Evolutionary conservation across 2,329 filamentous ascomycete species (phyloP).

Genomic region (Paecilomyces dactylethromorphus): DNA sequence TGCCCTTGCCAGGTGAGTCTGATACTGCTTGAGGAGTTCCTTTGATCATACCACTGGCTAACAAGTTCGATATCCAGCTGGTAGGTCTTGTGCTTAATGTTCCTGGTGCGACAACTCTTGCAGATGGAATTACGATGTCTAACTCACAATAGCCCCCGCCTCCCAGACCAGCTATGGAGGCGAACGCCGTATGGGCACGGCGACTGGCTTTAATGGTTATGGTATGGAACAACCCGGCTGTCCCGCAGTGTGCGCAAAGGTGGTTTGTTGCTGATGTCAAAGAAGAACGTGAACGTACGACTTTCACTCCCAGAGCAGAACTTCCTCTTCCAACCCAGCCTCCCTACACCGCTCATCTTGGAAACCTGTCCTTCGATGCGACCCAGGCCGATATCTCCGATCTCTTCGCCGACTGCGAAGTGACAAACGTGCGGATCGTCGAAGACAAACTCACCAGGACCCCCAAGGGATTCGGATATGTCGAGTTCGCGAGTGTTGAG

Average conservation of each 20-base stretch:
- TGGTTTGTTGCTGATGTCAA: constrained; percentile 6
- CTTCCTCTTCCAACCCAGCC: constrained; percentile 85
- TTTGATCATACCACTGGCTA: constrained; percentile 8
- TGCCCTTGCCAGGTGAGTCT: constrained; percentile 63
- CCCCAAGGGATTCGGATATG: constrained; percentile 97
- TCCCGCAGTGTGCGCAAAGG: constrained; percentile 6
- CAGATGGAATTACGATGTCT: constrained; percentile 10
- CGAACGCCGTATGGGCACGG: constrained; percentile 43
- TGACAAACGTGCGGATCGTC: constrained; percentile 89
- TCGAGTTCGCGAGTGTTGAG: constrained; percentile 82
- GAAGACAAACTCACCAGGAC: constrained; percentile 91
- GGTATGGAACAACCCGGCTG: constrained; percentile 16
- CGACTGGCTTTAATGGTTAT: constrained; percentile 27
- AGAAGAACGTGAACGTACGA: constrained; percentile 31
- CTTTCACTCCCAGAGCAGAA: constrained; percentile 52
- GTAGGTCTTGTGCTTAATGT: constrained; percentile 13
- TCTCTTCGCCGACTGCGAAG: constrained; percentile 77
- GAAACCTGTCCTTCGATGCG: constrained; percentile 94
- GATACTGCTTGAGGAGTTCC: constrained; percentile 5
- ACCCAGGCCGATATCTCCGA: constrained; percentile 74
- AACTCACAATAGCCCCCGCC: constrained; percentile 28
- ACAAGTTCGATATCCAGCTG: constrained; percentile 16
- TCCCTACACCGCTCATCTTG: constrained; percentile 90
- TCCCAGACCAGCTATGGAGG: constrained; percentile 41
- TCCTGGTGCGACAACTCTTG: constrained; percentile 3